Conservation (phyloP, 495 filamentous ascomycete species). For the Friedmanniomyces simplex region DNA sequence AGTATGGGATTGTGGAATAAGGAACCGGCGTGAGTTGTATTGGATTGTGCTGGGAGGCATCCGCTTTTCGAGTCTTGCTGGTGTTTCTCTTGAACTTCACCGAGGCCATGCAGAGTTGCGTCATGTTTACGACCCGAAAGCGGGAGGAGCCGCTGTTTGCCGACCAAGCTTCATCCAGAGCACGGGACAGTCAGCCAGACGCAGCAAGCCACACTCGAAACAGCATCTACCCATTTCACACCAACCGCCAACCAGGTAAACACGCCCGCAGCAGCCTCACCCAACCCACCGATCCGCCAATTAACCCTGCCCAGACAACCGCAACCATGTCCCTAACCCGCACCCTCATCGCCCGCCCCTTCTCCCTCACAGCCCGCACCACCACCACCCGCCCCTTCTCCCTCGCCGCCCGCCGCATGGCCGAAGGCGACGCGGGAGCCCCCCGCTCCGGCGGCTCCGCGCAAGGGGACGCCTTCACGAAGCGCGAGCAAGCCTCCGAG, state of each 20-base stretch:
- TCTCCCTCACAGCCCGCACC: slow-evolving; percentile 1
- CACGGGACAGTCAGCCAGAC: no score
- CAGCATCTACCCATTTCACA: neutral
- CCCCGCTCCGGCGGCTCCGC: slow-evolving; percentile 35
- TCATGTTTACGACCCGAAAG: neutral
- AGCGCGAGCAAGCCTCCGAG: slow-evolving; percentile 81
- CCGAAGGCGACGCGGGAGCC: slow-evolving; percentile 40
- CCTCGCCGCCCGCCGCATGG: slow-evolving; percentile 29
- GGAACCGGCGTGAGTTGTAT: neutral
- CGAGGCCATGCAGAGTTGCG: no score
- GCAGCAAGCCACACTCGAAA: no score
- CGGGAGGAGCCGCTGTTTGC: neutral
- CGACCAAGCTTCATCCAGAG: neutral
- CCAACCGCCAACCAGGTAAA: neutral
- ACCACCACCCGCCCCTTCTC: slow-evolving; percentile 26
- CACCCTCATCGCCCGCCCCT: slow-evolving; percentile 17
- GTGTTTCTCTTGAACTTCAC: no score
- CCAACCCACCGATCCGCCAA: neutral
- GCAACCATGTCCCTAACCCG: slow-evolving; percentile 14
- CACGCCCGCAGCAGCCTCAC: no score
- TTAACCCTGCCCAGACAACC: neutral
- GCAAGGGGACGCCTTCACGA: slow-evolving; percentile 65
- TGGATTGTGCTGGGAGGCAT: neutral
- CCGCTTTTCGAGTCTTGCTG: neutral
- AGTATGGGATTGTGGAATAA: no score